Evolutionary conservation across 129 eudicot species (phyloP).

Genomic region (Flaveria trinervia): DNA sequence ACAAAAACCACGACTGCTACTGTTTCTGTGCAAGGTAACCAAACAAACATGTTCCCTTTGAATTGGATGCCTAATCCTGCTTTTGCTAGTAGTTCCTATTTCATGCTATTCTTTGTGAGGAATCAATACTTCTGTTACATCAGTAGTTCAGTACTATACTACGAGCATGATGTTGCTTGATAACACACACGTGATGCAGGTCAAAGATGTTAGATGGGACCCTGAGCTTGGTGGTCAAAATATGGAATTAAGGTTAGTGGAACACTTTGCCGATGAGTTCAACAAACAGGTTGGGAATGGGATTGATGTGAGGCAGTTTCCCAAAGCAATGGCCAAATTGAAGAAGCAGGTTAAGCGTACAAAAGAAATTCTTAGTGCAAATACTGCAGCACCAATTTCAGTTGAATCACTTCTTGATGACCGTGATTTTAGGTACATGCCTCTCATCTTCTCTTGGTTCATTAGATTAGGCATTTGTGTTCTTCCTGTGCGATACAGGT

Average conservation of each 20-base stretch:
- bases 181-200: slow-evolving; percentile 43
- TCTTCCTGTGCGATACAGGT: slow-evolving; percentile 6
- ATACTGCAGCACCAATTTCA: slow-evolving; percentile 93
- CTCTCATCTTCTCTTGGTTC: slow-evolving; percentile 6
- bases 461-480: slow-evolving; percentile 5
- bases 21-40: background rate
- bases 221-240: slow-evolving; percentile 93
- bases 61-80: slow-evolving; percentile 22
- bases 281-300: slow-evolving; percentile 93
- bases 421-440: slow-evolving; percentile 62
- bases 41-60: background rate
- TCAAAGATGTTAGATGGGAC: slow-evolving; percentile 92
- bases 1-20: background rate
- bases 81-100: slow-evolving; percentile 12
- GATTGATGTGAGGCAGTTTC: slow-evolving; percentile 77
- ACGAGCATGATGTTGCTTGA: slow-evolving; percentile 14
- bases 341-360: slow-evolving; percentile 99
- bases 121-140: background rate
- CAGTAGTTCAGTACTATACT: slow-evolving; percentile 1
- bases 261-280: slow-evolving; percentile 90
- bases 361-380: slow-evolving; percentile 97
- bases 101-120: slow-evolving; percentile 7
- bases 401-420: slow-evolving; percentile 96
- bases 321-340: slow-evolving; percentile 97
- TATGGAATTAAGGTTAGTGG: slow-evolving; percentile 90